Conservation (phyloP, 2,329 filamentous ascomycete genomes). For the Xylariaceae sp. region DNA sequence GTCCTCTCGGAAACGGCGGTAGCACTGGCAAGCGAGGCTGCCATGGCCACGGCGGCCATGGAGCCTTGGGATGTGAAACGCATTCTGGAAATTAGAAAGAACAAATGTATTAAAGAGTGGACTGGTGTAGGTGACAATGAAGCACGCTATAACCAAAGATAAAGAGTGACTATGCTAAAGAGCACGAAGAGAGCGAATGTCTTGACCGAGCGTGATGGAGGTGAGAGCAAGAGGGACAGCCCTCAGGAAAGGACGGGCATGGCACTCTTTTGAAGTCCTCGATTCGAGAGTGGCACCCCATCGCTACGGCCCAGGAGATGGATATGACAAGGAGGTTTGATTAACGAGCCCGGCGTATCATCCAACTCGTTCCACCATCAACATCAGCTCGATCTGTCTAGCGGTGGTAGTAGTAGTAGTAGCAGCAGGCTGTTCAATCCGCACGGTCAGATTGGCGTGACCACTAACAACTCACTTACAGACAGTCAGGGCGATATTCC, state of each 20-base stretch:
- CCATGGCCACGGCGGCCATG: conserved; percentile 24
- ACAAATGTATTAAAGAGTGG: conserved; percentile 25
- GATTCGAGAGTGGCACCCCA: conserved; percentile 5
- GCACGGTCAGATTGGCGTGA: no score
- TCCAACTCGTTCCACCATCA: background rate
- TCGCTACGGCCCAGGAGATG: conserved; percentile 7
- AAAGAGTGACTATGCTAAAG: conserved; percentile 20
- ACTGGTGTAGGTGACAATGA: conserved; percentile 25
- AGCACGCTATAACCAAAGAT: conserved; percentile 10
- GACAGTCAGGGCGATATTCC: background rate
- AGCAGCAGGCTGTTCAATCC: no score
- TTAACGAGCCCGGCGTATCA: background rate
- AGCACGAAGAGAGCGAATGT: conserved; percentile 24
- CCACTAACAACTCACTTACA: no score
- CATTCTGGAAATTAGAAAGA: conserved; percentile 20
- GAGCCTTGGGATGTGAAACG: conserved; percentile 27
- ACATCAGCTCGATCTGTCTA: background rate
- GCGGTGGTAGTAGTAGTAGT: no score
- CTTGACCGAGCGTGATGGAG: conserved; percentile 21
- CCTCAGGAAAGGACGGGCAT: conserved; percentile 10
- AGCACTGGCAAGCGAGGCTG: conserved; percentile 24
- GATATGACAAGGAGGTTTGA: background rate
- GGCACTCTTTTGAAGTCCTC: conserved; percentile 21
- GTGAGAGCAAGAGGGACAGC: conserved; percentile 5
- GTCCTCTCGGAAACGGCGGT: conserved; percentile 13